A percentile compares a stretch with the other conserved stretches of the same genome.
Evolutionary conservation across 2,329 filamentous ascomycete species (phyloP).

Genomic region (Clonostachys rhizophaga): DNA sequence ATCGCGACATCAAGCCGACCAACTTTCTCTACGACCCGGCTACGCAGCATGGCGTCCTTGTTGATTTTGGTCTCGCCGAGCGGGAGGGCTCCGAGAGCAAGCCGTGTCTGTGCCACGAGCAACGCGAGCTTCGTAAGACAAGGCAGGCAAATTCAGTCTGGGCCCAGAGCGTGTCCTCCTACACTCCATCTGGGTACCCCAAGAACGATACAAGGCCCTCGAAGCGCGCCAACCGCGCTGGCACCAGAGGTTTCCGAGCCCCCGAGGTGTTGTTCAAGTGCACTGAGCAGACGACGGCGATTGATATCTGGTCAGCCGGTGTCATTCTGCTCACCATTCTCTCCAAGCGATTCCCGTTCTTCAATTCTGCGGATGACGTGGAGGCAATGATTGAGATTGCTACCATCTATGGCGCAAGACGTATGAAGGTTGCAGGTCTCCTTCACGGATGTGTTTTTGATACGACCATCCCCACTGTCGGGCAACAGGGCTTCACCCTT

Average conservation of each 20-base stretch:
- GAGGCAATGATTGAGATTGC: slow-evolving; percentile 97
- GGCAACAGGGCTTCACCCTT: slow-evolving; percentile 76
- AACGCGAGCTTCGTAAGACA: slow-evolving; percentile 55
- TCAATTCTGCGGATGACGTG: slow-evolving; percentile 97
- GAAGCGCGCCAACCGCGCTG: slow-evolving; percentile 86
- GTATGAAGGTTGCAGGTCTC: slow-evolving; percentile 78
- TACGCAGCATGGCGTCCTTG: slow-evolving; percentile 78
- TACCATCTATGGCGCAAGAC: slow-evolving; percentile 82
- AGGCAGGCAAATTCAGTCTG: slow-evolving; percentile 54
- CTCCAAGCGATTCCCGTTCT: slow-evolving; percentile 91
- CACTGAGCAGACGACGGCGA: slow-evolving; percentile 87
- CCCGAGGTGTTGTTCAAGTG: slow-evolving; percentile 97
- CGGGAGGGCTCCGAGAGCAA: slow-evolving; percentile 71
- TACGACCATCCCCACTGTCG: slow-evolving; percentile 87
- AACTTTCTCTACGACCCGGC: slow-evolving; percentile 92
- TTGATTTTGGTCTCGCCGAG: slow-evolving; percentile 98
- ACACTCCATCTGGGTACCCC: slow-evolving; percentile 60
- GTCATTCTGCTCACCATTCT: slow-evolving; percentile 97
- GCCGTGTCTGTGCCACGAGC: slow-evolving; percentile 76
- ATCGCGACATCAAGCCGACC: slow-evolving; percentile 95
- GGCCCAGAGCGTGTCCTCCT: slow-evolving; percentile 29
- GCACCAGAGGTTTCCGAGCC: slow-evolving; percentile 91
- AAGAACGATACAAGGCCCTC: slow-evolving; percentile 87
- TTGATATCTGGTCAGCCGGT: slow-evolving; percentile 95
- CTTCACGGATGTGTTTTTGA: slow-evolving; percentile 91